These are phyloP conservation scores for Aspergillus flavus DNA, from an alignment of 2,329 filamentous ascomycete species.

Conservation along the genomic window DNA sequence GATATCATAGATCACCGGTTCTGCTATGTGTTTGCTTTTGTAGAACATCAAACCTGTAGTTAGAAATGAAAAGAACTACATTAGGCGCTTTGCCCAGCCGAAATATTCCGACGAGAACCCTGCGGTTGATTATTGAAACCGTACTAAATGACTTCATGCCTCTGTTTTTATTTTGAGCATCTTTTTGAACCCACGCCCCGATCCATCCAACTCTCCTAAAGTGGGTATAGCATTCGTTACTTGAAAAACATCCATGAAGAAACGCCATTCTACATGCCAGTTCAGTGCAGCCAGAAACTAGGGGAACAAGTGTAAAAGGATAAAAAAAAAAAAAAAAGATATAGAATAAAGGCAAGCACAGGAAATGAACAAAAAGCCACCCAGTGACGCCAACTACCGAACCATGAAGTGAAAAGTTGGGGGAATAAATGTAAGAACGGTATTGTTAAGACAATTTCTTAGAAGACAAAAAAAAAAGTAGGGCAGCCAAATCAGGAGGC, in stretches of 20 bases:
- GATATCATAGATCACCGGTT: background rate
- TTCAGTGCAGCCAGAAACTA: background rate
- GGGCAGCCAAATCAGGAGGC: background rate
- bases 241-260: constrained; percentile 1
- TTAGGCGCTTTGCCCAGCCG: background rate
- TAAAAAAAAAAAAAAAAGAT: background rate
- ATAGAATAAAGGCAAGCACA: background rate
- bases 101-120: background rate
- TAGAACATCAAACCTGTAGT: background rate
- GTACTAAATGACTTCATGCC: no score
- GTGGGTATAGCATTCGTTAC: constrained; percentile 6
- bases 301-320: constrained; percentile 1
- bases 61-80: background rate
- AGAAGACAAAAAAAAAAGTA: constrained; percentile 6
- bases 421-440: background rate
- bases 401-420: background rate
- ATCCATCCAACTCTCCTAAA: constrained; percentile 5
- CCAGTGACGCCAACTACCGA: constrained; percentile 4
- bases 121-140: background rate
- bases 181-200: background rate
- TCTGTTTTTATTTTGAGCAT: background rate
- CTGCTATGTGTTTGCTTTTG: background rate
- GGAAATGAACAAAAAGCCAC: background rate
- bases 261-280: constrained; percentile 11
- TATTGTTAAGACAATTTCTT: constrained; percentile 8